phyloP scores from a whole-genome alignment of 345 rosid species.

The Angophora floribunda region DNA sequence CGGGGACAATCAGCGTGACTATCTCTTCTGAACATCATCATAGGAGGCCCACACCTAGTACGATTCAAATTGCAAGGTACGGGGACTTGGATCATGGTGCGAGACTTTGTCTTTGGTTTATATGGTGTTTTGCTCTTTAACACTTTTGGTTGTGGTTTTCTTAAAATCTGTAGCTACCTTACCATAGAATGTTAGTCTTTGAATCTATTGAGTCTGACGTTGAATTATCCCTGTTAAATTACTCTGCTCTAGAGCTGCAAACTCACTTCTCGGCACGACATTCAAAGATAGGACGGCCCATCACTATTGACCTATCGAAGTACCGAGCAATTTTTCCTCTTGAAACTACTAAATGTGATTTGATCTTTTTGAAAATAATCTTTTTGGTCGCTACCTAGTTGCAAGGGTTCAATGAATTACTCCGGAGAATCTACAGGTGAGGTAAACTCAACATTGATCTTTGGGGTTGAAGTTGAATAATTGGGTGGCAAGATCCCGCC shows the following conservation, averaged over 20 bases:
- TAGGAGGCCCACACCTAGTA: not conserved
- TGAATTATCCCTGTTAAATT: not conserved
- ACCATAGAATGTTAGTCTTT: not conserved
- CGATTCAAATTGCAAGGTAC: not conserved
- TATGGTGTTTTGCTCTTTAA: not conserved
- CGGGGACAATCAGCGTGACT: not conserved
- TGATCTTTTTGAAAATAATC: not conserved
- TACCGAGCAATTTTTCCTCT: not conserved
- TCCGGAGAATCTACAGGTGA: not conserved
- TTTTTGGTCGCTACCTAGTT: not conserved
- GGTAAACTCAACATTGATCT: not conserved
- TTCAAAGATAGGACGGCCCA: not conserved
- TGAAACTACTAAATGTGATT: not conserved
- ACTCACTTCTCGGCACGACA: not conserved
- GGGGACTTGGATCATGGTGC: not conserved
- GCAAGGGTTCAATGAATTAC: not conserved
- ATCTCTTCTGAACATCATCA: not conserved
- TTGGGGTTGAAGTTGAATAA: not conserved
- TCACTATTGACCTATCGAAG: not conserved
- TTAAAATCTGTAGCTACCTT: not conserved
- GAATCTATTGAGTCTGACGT: not conserved
- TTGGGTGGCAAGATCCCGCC: not conserved
- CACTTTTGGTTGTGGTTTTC: not conserved
- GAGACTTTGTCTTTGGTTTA: not conserved
- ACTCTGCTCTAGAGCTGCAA: not conserved